Evolutionary conservation across 179 eudicot genomes (phyloP), one percentile per base, ranked within the genome.

Genomic region (Heliamphora pulchella): DNA sequence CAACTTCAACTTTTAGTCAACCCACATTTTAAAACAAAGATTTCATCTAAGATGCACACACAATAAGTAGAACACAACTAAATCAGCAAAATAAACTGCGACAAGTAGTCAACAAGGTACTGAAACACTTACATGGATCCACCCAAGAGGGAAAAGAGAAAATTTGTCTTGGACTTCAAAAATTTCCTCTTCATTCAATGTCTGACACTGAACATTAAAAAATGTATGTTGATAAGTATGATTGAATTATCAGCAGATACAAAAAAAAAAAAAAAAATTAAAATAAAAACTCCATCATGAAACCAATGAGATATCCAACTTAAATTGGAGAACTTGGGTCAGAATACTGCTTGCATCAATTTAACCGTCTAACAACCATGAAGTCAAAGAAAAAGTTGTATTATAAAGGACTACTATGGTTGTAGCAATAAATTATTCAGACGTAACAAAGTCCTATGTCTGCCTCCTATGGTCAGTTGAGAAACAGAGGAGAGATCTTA

Each of bases 81-180:
- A 47, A 39, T 47, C 15, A 54, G 11, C 15, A 57, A 10, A 75
- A 41, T 57, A 9, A 50, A 76, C 22, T 67, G 31, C 22, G 14
- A 7, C 14, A 80, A 41, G 31, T 2, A 48, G 69, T 50, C 18
- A 44, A 53, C 20, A 44, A 66, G 72, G 53, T 47, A 47, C 51
- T 31, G 44, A 8, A 79, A 78, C 51, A 88, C 99, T 90, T 81
- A 96, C 99, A 78, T 96, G 99, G 82, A 96, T 96, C 99, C 99
- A 96, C 55, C 99, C 97, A 76, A 96, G 99, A 57, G 91, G 97
- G 79, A 96, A 93, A 64, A 96, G 91, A 51, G 99, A 96, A 44
- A 77, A 78, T 80, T 85, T 90, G 87, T 96, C 99, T 84, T 96
- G 99, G 84, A 91, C 94, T 83, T 96, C 99, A 83, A 93, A 96